Percentiles rank a stretch among this genome's conserved stretches.
phyloP scores from a whole-genome alignment of 2,329 filamentous ascomycete genomes.

The Ilyonectria mors-panacis region DNA sequence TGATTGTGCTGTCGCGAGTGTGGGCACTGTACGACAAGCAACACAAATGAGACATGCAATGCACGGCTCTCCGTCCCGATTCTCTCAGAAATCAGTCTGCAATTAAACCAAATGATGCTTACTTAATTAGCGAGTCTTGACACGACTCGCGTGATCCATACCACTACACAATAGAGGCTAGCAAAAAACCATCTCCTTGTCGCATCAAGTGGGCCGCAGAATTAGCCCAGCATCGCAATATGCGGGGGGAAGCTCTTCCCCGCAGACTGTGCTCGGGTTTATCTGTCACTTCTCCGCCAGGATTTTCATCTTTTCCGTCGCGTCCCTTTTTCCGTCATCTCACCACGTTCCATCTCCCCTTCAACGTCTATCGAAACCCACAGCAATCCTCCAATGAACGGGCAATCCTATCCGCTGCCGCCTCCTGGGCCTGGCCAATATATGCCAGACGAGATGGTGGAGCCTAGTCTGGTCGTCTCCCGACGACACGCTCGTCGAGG shows the following conservation, averaged over 20 bases:
- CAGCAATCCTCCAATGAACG: constrained; percentile 17
- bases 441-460: neutral
- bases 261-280: neutral
- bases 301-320: constrained; percentile 16
- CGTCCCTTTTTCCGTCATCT: constrained; percentile 22
- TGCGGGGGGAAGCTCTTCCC: constrained; percentile 3
- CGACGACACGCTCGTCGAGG: constrained; percentile 7
- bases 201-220: neutral
- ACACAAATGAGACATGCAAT: too few species aligned
- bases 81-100: neutral
- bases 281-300: constrained; percentile 9
- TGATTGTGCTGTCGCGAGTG: too few species aligned
- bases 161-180: neutral
- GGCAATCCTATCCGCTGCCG: constrained; percentile 13
- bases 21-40: too few species aligned
- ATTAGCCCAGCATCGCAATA: neutral
- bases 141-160: neutral
- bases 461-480: constrained; percentile 5
- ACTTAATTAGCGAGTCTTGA: neutral
- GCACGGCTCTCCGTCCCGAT: neutral
- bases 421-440: neutral
- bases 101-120: neutral
- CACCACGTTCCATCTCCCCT: neutral
- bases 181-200: neutral
- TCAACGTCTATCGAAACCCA: neutral